phyloP scores from a whole-genome alignment of 768 basidiomycete genomes.

The Rubroboletus pulcherrimus region DNA sequence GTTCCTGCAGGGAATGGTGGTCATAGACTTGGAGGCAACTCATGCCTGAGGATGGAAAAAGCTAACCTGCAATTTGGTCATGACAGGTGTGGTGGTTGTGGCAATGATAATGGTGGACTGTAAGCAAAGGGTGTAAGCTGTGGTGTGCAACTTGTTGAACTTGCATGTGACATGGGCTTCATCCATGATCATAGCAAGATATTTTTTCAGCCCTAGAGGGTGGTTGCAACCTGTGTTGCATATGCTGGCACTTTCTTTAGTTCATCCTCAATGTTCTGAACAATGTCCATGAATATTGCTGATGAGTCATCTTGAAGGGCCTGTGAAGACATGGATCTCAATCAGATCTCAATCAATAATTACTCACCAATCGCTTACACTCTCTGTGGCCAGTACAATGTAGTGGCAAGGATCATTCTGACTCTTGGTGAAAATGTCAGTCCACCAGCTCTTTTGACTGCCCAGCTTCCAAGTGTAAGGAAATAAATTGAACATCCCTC shows the following conservation, averaged over 20 bases:
- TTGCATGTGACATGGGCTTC: background rate
- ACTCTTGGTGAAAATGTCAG: too few species aligned
- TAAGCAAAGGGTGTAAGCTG: background rate
- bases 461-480: too few species aligned
- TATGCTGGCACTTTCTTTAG: background rate
- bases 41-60: background rate
- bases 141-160: background rate
- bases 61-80: constrained; percentile 5
- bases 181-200: background rate
- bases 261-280: background rate
- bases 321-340: too few species aligned
- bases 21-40: too few species aligned
- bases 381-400: too few species aligned
- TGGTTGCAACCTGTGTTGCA: rapidly evolving
- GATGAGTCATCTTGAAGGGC: background rate
- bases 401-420: too few species aligned
- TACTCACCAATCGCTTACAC: too few species aligned
- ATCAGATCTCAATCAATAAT: too few species aligned
- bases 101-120: rapidly evolving
- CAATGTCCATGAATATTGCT: background rate
- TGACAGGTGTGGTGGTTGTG: constrained; percentile 2
- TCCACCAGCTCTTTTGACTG: too few species aligned
- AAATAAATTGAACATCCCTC: background rate
- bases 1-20: background rate
- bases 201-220: background rate